Percentiles rank a stretch among this genome's conserved stretches.
These are phyloP conservation scores for Zygotorulaspora danielsina DNA, from an alignment of 805 yeast species.

Conservation along the genomic window DNA sequence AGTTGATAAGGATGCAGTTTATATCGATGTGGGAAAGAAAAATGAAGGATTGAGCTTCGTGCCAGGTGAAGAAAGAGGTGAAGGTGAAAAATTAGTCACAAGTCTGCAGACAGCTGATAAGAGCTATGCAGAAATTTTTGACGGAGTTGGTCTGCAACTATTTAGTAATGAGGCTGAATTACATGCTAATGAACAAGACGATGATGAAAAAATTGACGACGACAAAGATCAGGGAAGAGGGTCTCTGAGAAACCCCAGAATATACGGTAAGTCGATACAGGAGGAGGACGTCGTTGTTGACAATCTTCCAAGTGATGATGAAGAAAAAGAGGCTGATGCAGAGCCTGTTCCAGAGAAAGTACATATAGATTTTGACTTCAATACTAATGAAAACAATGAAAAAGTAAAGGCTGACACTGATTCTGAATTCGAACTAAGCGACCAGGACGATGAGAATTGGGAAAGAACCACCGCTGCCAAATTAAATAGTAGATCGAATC, in stretches of 20 bases:
- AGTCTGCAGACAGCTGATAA: constrained; percentile 67
- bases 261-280: constrained; percentile 50
- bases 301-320: constrained; percentile 41
- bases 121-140: constrained; percentile 53
- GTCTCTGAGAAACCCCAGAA: constrained; percentile 55
- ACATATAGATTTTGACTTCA: constrained; percentile 45
- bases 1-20: constrained; percentile 96
- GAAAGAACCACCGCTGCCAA: constrained; percentile 51
- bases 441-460: constrained; percentile 38
- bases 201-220: constrained; percentile 38
- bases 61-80: constrained; percentile 64
- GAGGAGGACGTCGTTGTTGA: constrained; percentile 47
- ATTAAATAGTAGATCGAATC: constrained; percentile 47
- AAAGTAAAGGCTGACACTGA: constrained; percentile 48
- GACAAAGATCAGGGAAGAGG: constrained; percentile 58
- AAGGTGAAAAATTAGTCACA: constrained; percentile 84
- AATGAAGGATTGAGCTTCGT: constrained; percentile 43
- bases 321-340: constrained; percentile 42
- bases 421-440: constrained; percentile 44
- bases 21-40: constrained; percentile 55
- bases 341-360: constrained; percentile 43
- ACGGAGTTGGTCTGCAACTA: constrained; percentile 68
- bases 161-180: constrained; percentile 60
- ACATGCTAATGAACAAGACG: constrained; percentile 41
- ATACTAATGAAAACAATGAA: constrained; percentile 35